A percentile compares a stretch with the other conserved stretches of the same genome.
Evolutionary conservation across 208 protist species (phyloP).

Genomic region (Giardia duodenalis): DNA sequence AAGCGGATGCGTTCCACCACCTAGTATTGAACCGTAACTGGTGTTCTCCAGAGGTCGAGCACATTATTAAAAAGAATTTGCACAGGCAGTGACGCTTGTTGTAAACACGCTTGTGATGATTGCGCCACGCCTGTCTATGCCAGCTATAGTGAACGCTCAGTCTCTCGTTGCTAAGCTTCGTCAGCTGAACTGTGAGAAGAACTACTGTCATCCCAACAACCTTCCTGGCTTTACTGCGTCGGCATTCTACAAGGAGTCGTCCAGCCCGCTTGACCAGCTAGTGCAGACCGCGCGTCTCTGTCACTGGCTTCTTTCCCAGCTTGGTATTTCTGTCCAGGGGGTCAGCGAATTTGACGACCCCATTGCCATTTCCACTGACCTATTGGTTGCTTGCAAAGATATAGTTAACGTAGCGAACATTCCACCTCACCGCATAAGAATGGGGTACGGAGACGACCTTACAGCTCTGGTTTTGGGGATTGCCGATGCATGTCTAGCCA

Average conservation of each 20-base stretch:
- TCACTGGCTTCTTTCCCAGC: not conserved
- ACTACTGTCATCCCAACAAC: not conserved
- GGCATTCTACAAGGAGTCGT: not conserved
- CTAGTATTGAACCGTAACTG: too few species aligned
- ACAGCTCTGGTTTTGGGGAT: not conserved
- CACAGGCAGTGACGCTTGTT: too few species aligned
- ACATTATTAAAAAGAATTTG: too few species aligned
- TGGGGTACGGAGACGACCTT: not conserved
- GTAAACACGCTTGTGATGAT: too few species aligned
- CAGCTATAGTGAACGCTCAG: not conserved
- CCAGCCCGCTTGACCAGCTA: not conserved
- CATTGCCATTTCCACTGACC: not conserved
- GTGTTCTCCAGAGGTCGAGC: too few species aligned
- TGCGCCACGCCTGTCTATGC: not conserved
- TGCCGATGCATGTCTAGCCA: not conserved
- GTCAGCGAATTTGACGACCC: not conserved
- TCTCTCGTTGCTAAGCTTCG: not conserved
- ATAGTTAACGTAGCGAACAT: not conserved
- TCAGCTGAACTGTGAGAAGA: not conserved
- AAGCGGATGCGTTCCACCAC: too few species aligned
- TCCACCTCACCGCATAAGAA: not conserved
- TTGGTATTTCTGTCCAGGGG: not conserved
- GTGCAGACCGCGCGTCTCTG: not conserved
- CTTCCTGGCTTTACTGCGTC: not conserved
- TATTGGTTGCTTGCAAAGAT: not conserved